A percentile compares a stretch with the other conserved stretches of the same genome.
These are phyloP conservation scores for Diospyros lotus DNA, from an alignment of 148 eudicot genomes.

Conservation along the genomic window DNA sequence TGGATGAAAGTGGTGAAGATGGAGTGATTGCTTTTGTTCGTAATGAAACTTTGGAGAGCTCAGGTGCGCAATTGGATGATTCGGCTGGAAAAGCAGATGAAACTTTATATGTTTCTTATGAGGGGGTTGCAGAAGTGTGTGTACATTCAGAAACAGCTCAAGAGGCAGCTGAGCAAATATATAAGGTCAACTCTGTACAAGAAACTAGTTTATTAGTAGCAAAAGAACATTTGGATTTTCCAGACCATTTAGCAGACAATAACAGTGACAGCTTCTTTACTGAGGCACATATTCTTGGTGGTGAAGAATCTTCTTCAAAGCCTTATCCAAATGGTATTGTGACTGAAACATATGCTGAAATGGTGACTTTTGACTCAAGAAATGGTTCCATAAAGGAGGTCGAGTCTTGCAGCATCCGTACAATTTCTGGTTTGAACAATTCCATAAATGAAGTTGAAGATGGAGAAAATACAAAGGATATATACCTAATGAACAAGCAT, in stretches of 20 bases:
- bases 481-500: conserved; percentile 5
- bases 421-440: conserved; percentile 17
- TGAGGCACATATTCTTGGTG: conserved; percentile 11
- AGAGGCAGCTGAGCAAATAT: conserved; percentile 11
- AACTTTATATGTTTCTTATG: conserved; percentile 5
- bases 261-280: conserved; percentile 7
- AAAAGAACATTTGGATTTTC: conserved; percentile 16
- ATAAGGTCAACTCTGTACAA: conserved; percentile 20
- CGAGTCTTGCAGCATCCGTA: conserved; percentile 18
- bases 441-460: conserved; percentile 16
- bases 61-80: conserved; percentile 13
- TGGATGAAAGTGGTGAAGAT: conserved; percentile 17
- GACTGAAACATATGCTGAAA: conserved; percentile 15
- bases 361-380: conserved; percentile 9
- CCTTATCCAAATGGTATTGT: conserved; percentile 14
- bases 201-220: conserved; percentile 16
- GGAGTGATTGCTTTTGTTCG: conserved; percentile 12
- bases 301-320: conserved; percentile 15
- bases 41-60: conserved; percentile 16
- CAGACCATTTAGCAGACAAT: neutral
- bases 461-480: conserved; percentile 9
- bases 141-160: conserved; percentile 6
- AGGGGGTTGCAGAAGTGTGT: conserved; percentile 11
- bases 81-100: conserved; percentile 12
- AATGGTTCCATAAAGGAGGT: conserved; percentile 24